Conservation (phyloP, 2,329 filamentous ascomycete genomes). For the Chrysoporthe austroafricana region DNA sequence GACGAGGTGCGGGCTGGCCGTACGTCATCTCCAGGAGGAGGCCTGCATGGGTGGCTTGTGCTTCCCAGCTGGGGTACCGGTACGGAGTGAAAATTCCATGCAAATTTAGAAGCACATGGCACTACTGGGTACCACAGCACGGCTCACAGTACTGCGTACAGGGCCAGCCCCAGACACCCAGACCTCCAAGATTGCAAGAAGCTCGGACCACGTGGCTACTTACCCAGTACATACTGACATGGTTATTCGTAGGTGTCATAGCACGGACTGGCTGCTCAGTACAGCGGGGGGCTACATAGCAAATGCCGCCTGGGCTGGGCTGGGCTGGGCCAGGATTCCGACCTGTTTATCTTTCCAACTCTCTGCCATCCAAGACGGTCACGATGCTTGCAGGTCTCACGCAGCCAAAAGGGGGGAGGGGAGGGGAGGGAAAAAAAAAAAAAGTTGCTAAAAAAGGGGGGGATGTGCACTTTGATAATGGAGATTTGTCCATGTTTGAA, state of each 20-base stretch:
- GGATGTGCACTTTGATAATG: constrained; percentile 1
- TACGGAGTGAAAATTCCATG: not conserved
- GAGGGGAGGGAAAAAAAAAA: not conserved
- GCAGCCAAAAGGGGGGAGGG: too few species aligned
- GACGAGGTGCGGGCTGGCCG: not conserved
- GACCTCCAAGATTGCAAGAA: not conserved
- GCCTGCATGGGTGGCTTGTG: not conserved
- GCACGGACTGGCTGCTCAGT: too few species aligned
- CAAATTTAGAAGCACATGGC: not conserved
- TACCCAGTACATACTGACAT: too few species aligned
- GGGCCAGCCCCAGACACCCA: not conserved
- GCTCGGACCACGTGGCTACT: constrained; percentile 3
- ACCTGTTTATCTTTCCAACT: not conserved
- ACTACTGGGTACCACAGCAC: not conserved
- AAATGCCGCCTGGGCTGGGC: not conserved
- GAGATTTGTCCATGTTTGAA: not conserved
- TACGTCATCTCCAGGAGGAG: constrained; percentile 3
- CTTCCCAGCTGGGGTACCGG: not conserved
- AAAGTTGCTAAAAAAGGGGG: not conserved
- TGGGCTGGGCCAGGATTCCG: not conserved
- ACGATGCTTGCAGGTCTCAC: too few species aligned
- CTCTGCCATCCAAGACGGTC: not conserved
- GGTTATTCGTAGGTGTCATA: not conserved
- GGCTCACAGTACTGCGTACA: too few species aligned
- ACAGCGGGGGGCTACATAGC: not conserved